phyloP scores from a whole-genome alignment of 2,329 filamentous ascomycete genomes.

The Diaporthe citriasiana region DNA sequence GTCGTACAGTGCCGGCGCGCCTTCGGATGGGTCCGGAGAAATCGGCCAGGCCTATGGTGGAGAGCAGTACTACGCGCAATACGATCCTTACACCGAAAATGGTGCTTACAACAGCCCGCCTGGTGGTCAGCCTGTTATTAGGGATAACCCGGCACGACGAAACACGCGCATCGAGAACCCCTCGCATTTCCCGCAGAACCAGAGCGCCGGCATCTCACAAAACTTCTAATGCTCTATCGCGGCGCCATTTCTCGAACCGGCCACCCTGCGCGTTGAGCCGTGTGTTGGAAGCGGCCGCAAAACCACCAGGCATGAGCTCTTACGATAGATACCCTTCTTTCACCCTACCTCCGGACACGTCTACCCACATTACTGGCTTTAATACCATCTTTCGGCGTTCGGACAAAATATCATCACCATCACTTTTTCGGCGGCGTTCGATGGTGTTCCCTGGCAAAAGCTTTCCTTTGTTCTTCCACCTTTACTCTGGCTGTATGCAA shows the following conservation, averaged over 20 bases:
- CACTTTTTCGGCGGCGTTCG: constrained; percentile 24
- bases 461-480: not conserved
- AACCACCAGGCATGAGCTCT: constrained; percentile 36
- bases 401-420: constrained; percentile 35
- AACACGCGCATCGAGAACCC: constrained; percentile 97
- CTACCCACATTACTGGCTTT: constrained; percentile 40
- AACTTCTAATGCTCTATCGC: constrained; percentile 77
- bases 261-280: constrained; percentile 12
- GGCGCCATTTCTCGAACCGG: not conserved
- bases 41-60: constrained; percentile 61
- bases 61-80: constrained; percentile 71
- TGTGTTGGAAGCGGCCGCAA: constrained; percentile 32
- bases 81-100: constrained; percentile 70
- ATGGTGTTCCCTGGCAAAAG: constrained; percentile 34
- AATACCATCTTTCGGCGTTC: constrained; percentile 36
- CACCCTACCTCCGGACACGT: constrained; percentile 24
- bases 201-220: constrained; percentile 95
- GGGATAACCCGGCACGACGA: constrained; percentile 90
- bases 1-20: constrained; percentile 86
- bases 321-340: constrained; percentile 43
- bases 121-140: constrained; percentile 82
- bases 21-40: constrained; percentile 77
- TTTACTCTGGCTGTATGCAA: constrained; percentile 10
- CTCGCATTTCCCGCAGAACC: constrained; percentile 84
- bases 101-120: constrained; percentile 49